These are phyloP conservation scores for Xylaria sp. DNA, from an alignment of 2,329 filamentous ascomycete species.

Conservation along the genomic window DNA sequence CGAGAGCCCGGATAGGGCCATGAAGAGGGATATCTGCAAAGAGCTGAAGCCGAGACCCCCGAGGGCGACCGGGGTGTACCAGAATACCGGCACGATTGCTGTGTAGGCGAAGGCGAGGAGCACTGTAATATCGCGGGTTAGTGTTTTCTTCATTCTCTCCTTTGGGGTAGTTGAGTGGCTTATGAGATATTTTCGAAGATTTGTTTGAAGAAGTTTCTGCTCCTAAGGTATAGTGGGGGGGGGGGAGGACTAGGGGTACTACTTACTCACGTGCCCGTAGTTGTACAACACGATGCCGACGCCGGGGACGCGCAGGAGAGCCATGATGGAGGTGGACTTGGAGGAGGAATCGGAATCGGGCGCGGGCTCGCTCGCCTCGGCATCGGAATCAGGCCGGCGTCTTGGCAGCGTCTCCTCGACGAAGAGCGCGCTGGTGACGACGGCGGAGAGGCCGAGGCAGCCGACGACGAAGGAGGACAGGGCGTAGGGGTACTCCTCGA, in stretches of 20 bases:
- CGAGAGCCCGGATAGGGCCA: slow-evolving; percentile 64
- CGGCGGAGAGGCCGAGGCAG: slow-evolving; percentile 55
- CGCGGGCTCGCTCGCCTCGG: slow-evolving; percentile 22
- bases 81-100: slow-evolving; percentile 68
- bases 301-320: slow-evolving; percentile 64
- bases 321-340: slow-evolving; percentile 52
- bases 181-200: too few relatives aligned
- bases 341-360: slow-evolving; percentile 21
- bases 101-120: slow-evolving; percentile 73
- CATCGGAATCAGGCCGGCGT: slow-evolving; percentile 9
- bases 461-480: slow-evolving; percentile 64
- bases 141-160: too few relatives aligned
- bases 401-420: slow-evolving; percentile 62
- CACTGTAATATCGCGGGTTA: too few relatives aligned
- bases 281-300: slow-evolving; percentile 67
- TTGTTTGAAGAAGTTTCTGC: too few relatives aligned
- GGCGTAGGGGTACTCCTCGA: slow-evolving; percentile 66
- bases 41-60: slow-evolving; percentile 69
- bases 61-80: slow-evolving; percentile 62
- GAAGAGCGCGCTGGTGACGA: slow-evolving; percentile 55
- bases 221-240: too few relatives aligned
- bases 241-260: too few relatives aligned
- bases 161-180: too few relatives aligned
- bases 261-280: slow-evolving; percentile 67
- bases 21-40: slow-evolving; percentile 65